Conservation (phyloP, 805 yeast genomes). For the Sugiyamaella americana region DNA sequence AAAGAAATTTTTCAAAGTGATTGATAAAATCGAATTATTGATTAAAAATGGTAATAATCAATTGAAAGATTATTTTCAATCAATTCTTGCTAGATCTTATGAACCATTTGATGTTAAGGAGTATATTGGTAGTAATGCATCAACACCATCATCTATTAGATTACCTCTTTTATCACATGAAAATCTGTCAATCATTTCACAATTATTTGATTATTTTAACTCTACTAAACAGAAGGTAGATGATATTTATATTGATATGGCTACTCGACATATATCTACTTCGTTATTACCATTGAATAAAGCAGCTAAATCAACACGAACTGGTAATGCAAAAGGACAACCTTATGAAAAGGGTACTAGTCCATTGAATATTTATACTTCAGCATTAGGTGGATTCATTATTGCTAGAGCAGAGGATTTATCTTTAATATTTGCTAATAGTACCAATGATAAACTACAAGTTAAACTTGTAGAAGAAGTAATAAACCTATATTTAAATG, state of each 20-base stretch:
- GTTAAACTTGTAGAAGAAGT: conserved; percentile 31
- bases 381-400: conserved; percentile 44
- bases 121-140: conserved; percentile 34
- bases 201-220: conserved; percentile 42
- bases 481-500: conserved; percentile 34
- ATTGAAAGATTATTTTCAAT: conserved; percentile 44
- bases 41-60: conserved; percentile 53
- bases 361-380: conserved; percentile 50
- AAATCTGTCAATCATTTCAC: conserved; percentile 34
- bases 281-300: conserved; percentile 18
- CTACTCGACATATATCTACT: conserved; percentile 17
- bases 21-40: conserved; percentile 47
- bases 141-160: conserved; percentile 37
- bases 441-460: conserved; percentile 25
- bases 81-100: conserved; percentile 37
- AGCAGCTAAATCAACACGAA: conserved; percentile 7
- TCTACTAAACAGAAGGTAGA: conserved; percentile 23
- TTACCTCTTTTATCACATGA: conserved; percentile 23
- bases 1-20: conserved; percentile 53
- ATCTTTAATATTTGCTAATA: conserved; percentile 38
- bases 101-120: conserved; percentile 43
- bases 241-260: conserved; percentile 20
- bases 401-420: conserved; percentile 46
- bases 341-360: conserved; percentile 53
- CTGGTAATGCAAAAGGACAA: neutral